A percentile compares a stretch with the other conserved stretches of the same genome.
Evolutionary conservation across 139 green algal genomes (phyloP).

Genomic region (Cymbomonas tetramitiformis): DNA sequence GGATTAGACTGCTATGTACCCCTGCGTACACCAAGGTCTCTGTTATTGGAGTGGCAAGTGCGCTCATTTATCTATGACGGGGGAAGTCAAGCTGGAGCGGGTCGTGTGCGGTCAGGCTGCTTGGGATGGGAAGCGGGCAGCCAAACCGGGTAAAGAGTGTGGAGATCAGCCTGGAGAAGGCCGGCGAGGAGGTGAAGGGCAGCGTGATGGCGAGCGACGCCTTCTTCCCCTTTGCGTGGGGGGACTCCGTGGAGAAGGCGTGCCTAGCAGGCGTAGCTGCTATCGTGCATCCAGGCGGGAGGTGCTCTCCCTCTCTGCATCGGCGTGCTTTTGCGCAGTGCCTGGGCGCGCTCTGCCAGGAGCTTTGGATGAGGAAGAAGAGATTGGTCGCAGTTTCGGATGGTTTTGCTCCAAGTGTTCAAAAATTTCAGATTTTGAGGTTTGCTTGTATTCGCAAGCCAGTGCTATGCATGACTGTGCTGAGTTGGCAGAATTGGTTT

Average conservation of each 20-base stretch:
- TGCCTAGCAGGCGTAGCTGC: conserved; percentile 82
- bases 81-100: too few relatives aligned
- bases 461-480: too few relatives aligned
- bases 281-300: conserved; percentile 91
- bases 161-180: conserved; percentile 91
- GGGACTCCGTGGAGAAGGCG: conserved; percentile 84
- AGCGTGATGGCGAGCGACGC: conserved; percentile 82
- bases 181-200: conserved; percentile 59
- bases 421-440: too few relatives aligned
- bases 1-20: background rate
- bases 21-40: background rate
- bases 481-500: too few relatives aligned
- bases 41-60: background rate
- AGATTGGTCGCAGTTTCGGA: too few relatives aligned
- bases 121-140: conserved; percentile 97
- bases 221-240: conserved; percentile 98
- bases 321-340: too few relatives aligned
- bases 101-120: conserved; percentile 51
- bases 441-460: too few relatives aligned
- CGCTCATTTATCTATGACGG: too few relatives aligned
- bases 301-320: too few relatives aligned
- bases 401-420: too few relatives aligned
- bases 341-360: too few relatives aligned
- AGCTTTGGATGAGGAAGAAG: too few relatives aligned
- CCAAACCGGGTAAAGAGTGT: conserved; percentile 90